A percentile compares a stretch with the other conserved stretches of the same genome.
Evolutionary conservation across 73 alveolate genomes (phyloP).

Genomic region (Uronychia setigera): DNA sequence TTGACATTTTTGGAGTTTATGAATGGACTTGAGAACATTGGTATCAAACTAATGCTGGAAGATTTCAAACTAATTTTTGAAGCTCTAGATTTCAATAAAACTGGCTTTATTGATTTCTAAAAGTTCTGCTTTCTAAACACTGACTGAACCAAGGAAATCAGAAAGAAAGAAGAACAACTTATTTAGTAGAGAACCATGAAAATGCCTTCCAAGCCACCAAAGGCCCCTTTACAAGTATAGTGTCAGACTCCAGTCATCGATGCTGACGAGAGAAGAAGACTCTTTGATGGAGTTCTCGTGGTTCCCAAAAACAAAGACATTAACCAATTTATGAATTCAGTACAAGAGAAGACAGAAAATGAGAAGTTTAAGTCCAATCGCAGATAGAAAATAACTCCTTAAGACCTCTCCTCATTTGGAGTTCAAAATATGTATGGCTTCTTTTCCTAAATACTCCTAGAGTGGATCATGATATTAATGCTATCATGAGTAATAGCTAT

Average conservation of each 20-base stretch:
- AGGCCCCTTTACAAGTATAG: too few relatives aligned
- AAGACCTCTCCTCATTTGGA: not conserved
- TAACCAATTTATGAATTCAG: not conserved
- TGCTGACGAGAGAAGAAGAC: not conserved
- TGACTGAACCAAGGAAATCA: slow-evolving; percentile 15
- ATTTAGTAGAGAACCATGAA: too few relatives aligned
- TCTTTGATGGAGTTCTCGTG: not conserved
- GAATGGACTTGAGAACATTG: slow-evolving; percentile 45
- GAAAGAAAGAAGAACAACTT: not conserved
- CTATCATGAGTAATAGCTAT: not conserved
- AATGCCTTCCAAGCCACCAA: too few relatives aligned
- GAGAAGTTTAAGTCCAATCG: not conserved
- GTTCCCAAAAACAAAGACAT: not conserved
- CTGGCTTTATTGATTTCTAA: slow-evolving; percentile 30
- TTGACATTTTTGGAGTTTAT: slow-evolving; percentile 43
- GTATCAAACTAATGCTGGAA: slow-evolving; percentile 20
- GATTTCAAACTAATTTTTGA: slow-evolving; percentile 49
- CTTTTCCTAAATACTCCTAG: not conserved
- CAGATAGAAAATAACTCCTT: not conserved
- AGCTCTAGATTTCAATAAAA: slow-evolving; percentile 30
- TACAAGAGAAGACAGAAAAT: not conserved
- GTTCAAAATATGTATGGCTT: not conserved
- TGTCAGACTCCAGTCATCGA: not conserved
- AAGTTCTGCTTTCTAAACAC: slow-evolving; percentile 51
- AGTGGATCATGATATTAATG: not conserved